Conservation (phyloP, 352 stramenopile species). For the Heterotrichella gracilis region DNA sequence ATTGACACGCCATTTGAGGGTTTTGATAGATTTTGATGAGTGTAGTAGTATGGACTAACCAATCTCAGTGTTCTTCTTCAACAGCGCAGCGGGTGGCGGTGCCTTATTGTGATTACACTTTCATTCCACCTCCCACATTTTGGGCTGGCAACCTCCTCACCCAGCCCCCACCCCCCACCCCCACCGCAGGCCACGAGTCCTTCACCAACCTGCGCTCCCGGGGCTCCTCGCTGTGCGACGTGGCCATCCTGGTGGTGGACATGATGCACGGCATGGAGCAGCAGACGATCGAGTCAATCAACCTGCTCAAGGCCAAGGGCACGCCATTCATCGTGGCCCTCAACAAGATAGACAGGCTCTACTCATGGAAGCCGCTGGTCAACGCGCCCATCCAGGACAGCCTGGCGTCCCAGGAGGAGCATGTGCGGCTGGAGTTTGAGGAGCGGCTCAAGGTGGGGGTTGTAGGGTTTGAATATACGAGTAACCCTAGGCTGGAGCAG, state of each 20-base stretch:
- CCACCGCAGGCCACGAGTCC: conserved; percentile 93
- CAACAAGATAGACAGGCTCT: conserved; percentile 91
- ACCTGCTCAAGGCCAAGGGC: conserved; percentile 62
- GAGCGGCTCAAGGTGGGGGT: conserved; percentile 44
- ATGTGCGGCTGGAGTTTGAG: conserved; percentile 76
- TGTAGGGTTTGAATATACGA: too few species aligned
- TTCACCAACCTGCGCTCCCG: conserved; percentile 89
- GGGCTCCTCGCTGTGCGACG: conserved; percentile 82
- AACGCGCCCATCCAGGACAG: conserved; percentile 63
- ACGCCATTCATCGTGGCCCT: conserved; percentile 90
- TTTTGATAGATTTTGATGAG: too few species aligned
- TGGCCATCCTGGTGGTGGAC: conserved; percentile 95
- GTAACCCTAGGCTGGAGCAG: too few species aligned
- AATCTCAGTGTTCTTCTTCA: too few species aligned
- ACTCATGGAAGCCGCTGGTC: conserved; percentile 76
- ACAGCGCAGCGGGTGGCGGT: too few species aligned
- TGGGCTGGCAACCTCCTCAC: too few species aligned
- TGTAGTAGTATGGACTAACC: too few species aligned
- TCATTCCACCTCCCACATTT: too few species aligned
- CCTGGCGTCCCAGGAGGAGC: conserved; percentile 46
- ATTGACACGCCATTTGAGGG: too few species aligned
- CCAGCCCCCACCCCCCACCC: too few species aligned
- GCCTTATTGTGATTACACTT: too few species aligned
- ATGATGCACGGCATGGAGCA: conserved; percentile 96
- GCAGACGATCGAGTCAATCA: conserved; percentile 90